These are phyloP conservation scores for Discostella stelligeroides DNA, from an alignment of 108 stramenopile species.

Conservation along the genomic window DNA sequence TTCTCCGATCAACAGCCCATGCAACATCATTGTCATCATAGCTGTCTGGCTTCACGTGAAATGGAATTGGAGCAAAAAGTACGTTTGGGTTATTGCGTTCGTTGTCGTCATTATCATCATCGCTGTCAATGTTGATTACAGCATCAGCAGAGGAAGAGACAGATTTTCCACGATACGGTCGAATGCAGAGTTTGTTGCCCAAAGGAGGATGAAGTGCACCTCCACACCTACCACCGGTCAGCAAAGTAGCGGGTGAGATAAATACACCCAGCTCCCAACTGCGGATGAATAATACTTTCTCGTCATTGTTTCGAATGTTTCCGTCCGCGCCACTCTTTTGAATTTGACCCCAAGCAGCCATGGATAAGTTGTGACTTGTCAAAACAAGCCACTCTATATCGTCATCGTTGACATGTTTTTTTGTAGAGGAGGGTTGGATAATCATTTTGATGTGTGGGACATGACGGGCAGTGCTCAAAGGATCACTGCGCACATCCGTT, in stretches of 20 bases:
- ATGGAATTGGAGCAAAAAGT: constrained; percentile 26
- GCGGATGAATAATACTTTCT: constrained; percentile 48
- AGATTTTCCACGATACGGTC: constrained; percentile 2
- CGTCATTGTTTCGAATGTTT: neutral
- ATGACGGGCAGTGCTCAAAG: constrained; percentile 52
- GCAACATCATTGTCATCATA: constrained; percentile 23
- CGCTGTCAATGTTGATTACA: constrained; percentile 2
- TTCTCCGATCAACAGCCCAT: constrained; percentile 24
- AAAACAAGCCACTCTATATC: constrained; percentile 67
- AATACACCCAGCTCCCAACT: constrained; percentile 83
- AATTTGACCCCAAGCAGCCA: constrained; percentile 76
- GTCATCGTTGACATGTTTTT: neutral
- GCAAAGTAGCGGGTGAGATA: constrained; percentile 55
- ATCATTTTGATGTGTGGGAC: constrained; percentile 81
- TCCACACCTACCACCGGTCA: neutral
- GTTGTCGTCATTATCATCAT: neutral
- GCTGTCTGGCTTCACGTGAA: constrained; percentile 19
- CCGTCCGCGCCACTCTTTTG: constrained; percentile 39
- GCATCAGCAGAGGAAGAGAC: constrained; percentile 10
- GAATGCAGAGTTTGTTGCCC: neutral
- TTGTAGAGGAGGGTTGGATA: constrained; percentile 44
- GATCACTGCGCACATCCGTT: constrained; percentile 11
- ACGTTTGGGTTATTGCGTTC: neutral
- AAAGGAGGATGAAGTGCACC: neutral
- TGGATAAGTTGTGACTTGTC: constrained; percentile 75